Conservation (phyloP, 2,329 filamentous ascomycete species). For the Fusarium nurragi region DNA sequence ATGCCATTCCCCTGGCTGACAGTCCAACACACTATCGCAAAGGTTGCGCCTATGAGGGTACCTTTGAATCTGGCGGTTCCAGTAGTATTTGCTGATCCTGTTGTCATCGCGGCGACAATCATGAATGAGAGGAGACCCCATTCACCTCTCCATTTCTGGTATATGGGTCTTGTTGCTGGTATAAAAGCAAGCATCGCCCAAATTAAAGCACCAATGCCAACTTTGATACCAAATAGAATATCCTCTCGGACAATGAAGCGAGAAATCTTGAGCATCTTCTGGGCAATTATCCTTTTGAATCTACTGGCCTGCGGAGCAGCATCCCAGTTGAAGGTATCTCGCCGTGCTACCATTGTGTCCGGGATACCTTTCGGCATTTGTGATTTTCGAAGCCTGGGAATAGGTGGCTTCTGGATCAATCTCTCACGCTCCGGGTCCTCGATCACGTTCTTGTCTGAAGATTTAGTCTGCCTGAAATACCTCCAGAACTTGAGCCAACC, state of each 20-base stretch:
- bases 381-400: conserved; percentile 61
- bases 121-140: conserved; percentile 98
- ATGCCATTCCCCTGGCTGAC: conserved; percentile 77
- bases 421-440: conserved; percentile 57
- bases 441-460: conserved; percentile 14
- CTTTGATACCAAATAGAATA: conserved; percentile 86
- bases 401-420: conserved; percentile 51
- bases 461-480: conserved; percentile 15
- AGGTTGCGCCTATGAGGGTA: conserved; percentile 81
- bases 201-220: conserved; percentile 86
- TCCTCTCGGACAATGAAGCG: conserved; percentile 64
- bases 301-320: conserved; percentile 59
- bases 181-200: conserved; percentile 93
- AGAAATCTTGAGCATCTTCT: conserved; percentile 56
- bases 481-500: conserved; percentile 87
- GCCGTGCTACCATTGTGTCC: conserved; percentile 60
- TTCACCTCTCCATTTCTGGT: conserved; percentile 90
- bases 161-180: conserved; percentile 78
- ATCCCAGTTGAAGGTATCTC: conserved; percentile 66
- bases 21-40: conserved; percentile 82
- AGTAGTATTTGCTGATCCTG: conserved; percentile 94
- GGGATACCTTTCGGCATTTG: conserved; percentile 67
- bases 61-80: conserved; percentile 87
- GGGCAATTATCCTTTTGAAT: conserved; percentile 57
- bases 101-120: conserved; percentile 98